phyloP scores from a whole-genome alignment of 768 basidiomycete genomes.

The Hygrocybe punicea region DNA sequence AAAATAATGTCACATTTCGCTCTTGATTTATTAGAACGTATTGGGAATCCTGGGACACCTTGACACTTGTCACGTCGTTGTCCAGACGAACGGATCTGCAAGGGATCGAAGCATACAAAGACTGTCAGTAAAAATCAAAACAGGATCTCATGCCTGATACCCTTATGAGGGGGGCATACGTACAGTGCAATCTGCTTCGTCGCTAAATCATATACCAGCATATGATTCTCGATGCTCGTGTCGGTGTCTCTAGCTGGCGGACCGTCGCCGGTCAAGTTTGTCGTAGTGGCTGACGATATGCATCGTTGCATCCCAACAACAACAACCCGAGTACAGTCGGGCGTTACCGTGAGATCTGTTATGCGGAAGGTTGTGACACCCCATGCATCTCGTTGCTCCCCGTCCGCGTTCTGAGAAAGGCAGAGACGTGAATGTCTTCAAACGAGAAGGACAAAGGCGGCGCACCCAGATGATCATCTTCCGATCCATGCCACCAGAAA shows the following conservation, averaged over 20 bases:
- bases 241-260: conserved; percentile 32
- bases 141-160: background rate
- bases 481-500: conserved; percentile 84
- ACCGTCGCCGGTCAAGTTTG: conserved; percentile 38
- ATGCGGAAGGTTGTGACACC: conserved; percentile 70
- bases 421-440: conserved; percentile 5
- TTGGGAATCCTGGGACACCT: conserved; percentile 79
- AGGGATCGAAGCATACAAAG: conserved; percentile 20
- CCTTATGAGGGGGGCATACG: conserved; percentile 32
- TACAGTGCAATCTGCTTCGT: conserved; percentile 68
- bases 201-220: conserved; percentile 74
- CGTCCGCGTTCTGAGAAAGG: conserved; percentile 61
- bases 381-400: conserved; percentile 71
- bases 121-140: conserved; percentile 9
- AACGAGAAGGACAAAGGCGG: conserved; percentile 21
- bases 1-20: conserved; percentile 59
- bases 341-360: conserved; percentile 81
- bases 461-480: conserved; percentile 79
- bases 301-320: conserved; percentile 67
- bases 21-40: conserved; percentile 84
- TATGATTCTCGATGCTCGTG: conserved; percentile 44
- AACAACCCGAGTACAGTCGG: conserved; percentile 78
- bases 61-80: conserved; percentile 85
- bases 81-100: conserved; percentile 60
- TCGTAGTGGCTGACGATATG: conserved; percentile 19